Conservation (phyloP, 192 early-diverging fungal species). For the Borealophlyctis nickersoniae region DNA sequence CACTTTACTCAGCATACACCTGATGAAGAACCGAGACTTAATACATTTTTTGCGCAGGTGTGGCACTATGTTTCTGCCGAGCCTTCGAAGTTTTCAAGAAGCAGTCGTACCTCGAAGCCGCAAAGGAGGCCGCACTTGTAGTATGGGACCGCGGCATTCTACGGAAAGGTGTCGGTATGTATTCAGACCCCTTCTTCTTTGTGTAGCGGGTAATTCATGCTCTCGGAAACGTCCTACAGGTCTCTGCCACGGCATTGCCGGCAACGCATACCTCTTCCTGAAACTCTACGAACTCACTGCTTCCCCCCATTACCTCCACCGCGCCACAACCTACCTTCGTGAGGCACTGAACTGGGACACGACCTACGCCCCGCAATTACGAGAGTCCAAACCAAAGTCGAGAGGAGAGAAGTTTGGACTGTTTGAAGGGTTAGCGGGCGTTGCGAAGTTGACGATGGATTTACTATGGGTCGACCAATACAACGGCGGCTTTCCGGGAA, state of each 20-base stretch:
- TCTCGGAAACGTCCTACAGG: constrained; percentile 11
- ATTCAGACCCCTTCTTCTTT: too few species aligned
- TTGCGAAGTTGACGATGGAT: not conserved
- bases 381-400: not conserved
- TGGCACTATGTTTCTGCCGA: constrained; percentile 11
- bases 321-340: constrained; percentile 3
- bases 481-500: too few species aligned
- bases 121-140: constrained; percentile 9
- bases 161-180: constrained; percentile 22
- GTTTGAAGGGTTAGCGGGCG: not conserved
- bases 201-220: constrained; percentile 11
- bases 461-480: not conserved
- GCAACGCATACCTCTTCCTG: constrained; percentile 28
- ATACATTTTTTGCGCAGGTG: not conserved
- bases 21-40: too few species aligned
- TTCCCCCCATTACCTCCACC: not conserved
- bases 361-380: not conserved
- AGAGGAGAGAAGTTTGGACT: not conserved
- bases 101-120: constrained; percentile 2
- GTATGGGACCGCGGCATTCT: constrained; percentile 28
- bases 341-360: constrained; percentile 13
- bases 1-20: too few species aligned
- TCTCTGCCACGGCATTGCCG: constrained; percentile 31
- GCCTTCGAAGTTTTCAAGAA: constrained; percentile 19
- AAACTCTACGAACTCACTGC: constrained; percentile 16